These are phyloP conservation scores for Phyllosticta paracitricarpa DNA, from an alignment of 2,329 filamentous ascomycete genomes.

Conservation along the genomic window DNA sequence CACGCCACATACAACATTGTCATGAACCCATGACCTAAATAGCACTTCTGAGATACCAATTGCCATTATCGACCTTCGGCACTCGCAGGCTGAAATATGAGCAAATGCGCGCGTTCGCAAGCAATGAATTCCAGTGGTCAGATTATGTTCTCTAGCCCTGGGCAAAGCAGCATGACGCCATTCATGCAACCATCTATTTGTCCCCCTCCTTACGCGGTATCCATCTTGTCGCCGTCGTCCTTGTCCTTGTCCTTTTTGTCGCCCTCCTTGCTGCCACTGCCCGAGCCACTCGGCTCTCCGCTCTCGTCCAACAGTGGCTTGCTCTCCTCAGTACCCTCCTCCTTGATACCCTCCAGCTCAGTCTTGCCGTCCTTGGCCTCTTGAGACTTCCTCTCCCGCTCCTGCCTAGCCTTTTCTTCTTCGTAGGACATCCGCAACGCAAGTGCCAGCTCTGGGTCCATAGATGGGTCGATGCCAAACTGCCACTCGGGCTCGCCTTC, in stretches of 20 bases:
- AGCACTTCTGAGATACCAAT: neutral
- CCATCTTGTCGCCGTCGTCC: slow-evolving; percentile 70
- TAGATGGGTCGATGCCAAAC: slow-evolving; percentile 81
- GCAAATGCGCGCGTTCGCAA: neutral
- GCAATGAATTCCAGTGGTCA: neutral
- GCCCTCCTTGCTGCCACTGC: slow-evolving; percentile 24
- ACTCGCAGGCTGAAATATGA: neutral
- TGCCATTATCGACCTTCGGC: neutral
- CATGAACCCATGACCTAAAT: neutral
- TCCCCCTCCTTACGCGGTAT: slow-evolving; percentile 55
- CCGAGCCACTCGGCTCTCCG: slow-evolving; percentile 55
- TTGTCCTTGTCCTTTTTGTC: slow-evolving; percentile 44
- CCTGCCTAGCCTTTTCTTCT: slow-evolving; percentile 89
- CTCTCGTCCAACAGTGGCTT: slow-evolving; percentile 54
- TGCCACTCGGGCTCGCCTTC: slow-evolving; percentile 56
- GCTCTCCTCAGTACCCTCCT: slow-evolving; percentile 44
- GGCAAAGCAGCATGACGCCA: neutral
- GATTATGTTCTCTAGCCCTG: neutral
- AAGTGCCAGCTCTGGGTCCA: slow-evolving; percentile 88
- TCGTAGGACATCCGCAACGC: slow-evolving; percentile 96
- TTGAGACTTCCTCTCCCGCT: slow-evolving; percentile 70
- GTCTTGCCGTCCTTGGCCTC: slow-evolving; percentile 62
- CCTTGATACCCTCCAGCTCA: slow-evolving; percentile 70
- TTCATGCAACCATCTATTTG: neutral
- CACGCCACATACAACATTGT: neutral